phyloP scores from a whole-genome alignment of 208 protist species.

The Zelonia costaricensis region DNA sequence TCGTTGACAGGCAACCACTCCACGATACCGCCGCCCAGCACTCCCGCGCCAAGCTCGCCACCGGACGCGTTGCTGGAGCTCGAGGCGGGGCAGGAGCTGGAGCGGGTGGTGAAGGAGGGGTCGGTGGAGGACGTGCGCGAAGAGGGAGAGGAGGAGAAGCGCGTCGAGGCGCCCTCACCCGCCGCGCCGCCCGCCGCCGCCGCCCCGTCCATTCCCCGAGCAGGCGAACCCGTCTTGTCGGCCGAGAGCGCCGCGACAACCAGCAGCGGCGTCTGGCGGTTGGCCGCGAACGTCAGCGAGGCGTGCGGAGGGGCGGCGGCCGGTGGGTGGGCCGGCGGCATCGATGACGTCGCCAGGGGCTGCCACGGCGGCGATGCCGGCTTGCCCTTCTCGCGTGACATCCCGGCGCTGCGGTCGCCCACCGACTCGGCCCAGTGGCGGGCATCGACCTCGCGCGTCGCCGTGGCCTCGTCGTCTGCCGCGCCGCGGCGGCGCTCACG shows the following conservation, averaged over 20 bases:
- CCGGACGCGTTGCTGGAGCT: background rate
- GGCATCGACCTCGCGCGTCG: too few relatives aligned
- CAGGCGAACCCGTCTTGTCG: background rate
- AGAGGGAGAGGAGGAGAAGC: too few relatives aligned
- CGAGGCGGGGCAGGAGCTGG: too few relatives aligned
- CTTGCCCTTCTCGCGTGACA: too few relatives aligned
- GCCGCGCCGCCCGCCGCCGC: too few relatives aligned
- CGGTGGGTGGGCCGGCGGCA: too few relatives aligned
- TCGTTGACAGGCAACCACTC: conserved; percentile 1
- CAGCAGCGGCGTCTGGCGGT: background rate
- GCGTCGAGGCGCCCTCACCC: too few relatives aligned
- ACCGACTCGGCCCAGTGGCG: too few relatives aligned
- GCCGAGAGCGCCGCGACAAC: background rate
- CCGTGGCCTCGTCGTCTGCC: background rate
- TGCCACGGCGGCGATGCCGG: too few relatives aligned
- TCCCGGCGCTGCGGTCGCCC: background rate
- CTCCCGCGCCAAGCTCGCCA: too few relatives aligned
- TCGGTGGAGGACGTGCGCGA: too few relatives aligned
- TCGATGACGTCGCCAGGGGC: background rate
- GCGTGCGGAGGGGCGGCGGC: background rate
- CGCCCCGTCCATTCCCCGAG: too few relatives aligned
- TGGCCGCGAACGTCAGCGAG: background rate
- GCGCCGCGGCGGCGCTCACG: background rate
- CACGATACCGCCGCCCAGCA: conserved; percentile 1
- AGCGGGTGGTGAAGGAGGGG: background rate